Evolutionary conservation across 345 rosid species (phyloP).

Genomic region (Litchi chinensis): DNA sequence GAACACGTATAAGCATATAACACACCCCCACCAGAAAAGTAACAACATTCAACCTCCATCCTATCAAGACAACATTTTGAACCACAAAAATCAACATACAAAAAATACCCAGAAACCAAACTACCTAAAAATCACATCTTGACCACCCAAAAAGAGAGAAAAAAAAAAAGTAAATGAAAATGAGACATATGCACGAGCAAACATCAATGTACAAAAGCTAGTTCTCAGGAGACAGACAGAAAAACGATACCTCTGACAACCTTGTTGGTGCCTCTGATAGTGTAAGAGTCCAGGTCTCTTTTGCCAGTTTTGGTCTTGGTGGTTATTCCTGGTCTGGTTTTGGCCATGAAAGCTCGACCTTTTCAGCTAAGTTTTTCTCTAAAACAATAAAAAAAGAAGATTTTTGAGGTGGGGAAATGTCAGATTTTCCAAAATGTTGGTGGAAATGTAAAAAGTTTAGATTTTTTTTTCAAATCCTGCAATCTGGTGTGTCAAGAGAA

Average conservation of each 20-base stretch:
- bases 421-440: neutral
- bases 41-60: neutral
- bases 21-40: neutral
- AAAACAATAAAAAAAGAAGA: neutral
- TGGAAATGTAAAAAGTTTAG: neutral
- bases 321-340: constrained; percentile 66
- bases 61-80: constrained; percentile 4
- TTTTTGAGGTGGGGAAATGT: constrained; percentile 6
- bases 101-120: constrained; percentile 8
- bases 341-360: constrained; percentile 61
- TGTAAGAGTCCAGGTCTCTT: constrained; percentile 62
- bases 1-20: neutral
- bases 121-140: constrained; percentile 5
- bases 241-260: constrained; percentile 50
- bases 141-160: neutral
- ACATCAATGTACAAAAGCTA: neutral
- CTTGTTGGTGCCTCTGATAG: constrained; percentile 70
- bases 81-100: neutral
- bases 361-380: neutral
- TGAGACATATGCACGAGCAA: neutral
- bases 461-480: neutral
- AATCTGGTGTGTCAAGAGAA: constrained; percentile 15
- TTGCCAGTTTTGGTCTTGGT: constrained; percentile 49
- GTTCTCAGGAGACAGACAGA: neutral
- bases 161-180: neutral